Evolutionary conservation across 73 alveolate species (phyloP).

Genomic region (Paraurostyla sp.): DNA sequence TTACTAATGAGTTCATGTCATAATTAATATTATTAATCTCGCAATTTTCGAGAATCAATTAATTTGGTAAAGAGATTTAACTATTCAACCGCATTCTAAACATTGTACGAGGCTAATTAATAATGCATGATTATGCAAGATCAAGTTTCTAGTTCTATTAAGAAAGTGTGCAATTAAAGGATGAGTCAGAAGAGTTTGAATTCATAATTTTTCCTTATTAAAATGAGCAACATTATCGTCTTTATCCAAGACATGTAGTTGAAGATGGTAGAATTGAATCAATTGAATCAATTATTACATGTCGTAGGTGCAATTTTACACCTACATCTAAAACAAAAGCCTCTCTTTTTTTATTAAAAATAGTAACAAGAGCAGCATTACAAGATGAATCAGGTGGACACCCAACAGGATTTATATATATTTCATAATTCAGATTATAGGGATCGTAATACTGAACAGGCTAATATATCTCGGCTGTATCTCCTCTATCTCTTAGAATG

Average conservation of each 20-base stretch:
- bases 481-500: constrained; percentile 20
- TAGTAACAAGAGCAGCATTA: neutral
- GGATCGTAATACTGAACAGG: constrained; percentile 53
- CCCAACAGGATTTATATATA: constrained; percentile 44
- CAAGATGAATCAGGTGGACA: constrained; percentile 31
- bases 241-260: constrained; percentile 13
- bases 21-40: constrained; percentile 30
- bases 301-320: constrained; percentile 2
- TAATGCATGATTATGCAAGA: neutral
- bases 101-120: constrained; percentile 41
- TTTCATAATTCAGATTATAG: neutral
- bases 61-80: neutral
- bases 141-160: neutral
- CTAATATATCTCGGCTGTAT: neutral
- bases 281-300: constrained; percentile 13
- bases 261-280: constrained; percentile 43
- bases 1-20: constrained; percentile 36
- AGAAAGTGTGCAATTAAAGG: constrained; percentile 30
- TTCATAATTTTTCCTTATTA: neutral
- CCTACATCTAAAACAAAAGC: constrained; percentile 32
- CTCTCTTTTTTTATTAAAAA: constrained; percentile 50
- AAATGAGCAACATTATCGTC: constrained; percentile 9
- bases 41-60: neutral
- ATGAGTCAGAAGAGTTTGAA: constrained; percentile 3
- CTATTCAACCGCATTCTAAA: constrained; percentile 23